phyloP scores from a whole-genome alignment of 257 asterid species.

The Petrea volubilis region DNA sequence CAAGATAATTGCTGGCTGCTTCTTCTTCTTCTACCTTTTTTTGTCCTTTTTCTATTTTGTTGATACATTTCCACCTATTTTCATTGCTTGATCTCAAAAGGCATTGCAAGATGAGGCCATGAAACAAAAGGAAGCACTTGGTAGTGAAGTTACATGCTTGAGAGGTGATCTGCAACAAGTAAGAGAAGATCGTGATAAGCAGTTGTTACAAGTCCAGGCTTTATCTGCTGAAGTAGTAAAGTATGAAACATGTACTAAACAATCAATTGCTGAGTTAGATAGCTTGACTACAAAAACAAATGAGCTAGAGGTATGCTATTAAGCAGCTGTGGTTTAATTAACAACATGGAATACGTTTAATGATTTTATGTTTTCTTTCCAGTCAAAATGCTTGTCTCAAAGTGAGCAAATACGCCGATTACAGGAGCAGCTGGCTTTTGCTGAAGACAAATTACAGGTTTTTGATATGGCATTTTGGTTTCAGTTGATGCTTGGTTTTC shows the following conservation, averaged over 20 bases:
- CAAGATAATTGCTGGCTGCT: background rate
- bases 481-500: background rate
- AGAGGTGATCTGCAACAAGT: constrained; percentile 78
- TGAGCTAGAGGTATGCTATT: constrained; percentile 64
- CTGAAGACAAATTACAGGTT: constrained; percentile 74
- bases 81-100: constrained; percentile 33
- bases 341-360: background rate
- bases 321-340: background rate
- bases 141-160: constrained; percentile 66
- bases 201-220: constrained; percentile 52
- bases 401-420: constrained; percentile 63
- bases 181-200: constrained; percentile 86
- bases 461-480: constrained; percentile 4
- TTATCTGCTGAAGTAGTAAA: constrained; percentile 57
- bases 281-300: constrained; percentile 45
- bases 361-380: constrained; percentile 18
- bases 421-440: constrained; percentile 69
- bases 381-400: constrained; percentile 73
- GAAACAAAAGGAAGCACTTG: constrained; percentile 74
- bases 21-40: too few relatives aligned
- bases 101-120: constrained; percentile 68
- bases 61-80: background rate
- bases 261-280: constrained; percentile 55
- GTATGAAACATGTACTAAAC: constrained; percentile 64
- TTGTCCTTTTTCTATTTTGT: background rate